Evolutionary conservation across 2,329 filamentous ascomycete species (phyloP).

Genomic region (Botrytis deweyae): DNA sequence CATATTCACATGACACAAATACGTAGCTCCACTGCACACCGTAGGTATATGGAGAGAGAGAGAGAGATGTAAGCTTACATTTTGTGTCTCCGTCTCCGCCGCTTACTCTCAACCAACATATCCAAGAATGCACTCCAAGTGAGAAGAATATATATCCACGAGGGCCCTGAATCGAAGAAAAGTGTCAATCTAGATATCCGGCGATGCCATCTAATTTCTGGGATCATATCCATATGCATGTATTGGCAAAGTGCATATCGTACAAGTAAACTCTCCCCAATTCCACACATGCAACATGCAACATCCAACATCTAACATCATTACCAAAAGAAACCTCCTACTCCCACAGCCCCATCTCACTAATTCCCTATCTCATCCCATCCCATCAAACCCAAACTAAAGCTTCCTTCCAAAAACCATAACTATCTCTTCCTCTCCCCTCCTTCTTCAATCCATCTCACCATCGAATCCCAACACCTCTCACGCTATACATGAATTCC

Average conservation of each 20-base stretch:
- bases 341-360: background rate
- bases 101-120: background rate
- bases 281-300: background rate
- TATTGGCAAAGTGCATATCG: too few species aligned
- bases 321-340: too few species aligned
- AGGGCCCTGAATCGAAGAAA: too few species aligned
- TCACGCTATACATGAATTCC: rapidly evolving
- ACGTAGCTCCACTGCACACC: background rate
- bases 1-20: background rate
- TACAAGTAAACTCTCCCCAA: background rate
- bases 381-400: too few species aligned
- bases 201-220: too few species aligned
- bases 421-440: background rate
- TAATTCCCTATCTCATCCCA: background rate
- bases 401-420: background rate
- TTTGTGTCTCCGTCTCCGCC: background rate
- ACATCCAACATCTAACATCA: background rate
- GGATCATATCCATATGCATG: too few species aligned
- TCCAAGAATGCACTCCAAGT: background rate
- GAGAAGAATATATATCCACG: too few species aligned
- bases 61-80: background rate
- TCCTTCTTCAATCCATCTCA: too few species aligned
- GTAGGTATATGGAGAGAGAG: background rate
- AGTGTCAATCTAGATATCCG: too few species aligned
- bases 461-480: too few species aligned